Evolutionary conservation across 306 rosid species (phyloP).

Genomic region (Castanospermum australe): DNA sequence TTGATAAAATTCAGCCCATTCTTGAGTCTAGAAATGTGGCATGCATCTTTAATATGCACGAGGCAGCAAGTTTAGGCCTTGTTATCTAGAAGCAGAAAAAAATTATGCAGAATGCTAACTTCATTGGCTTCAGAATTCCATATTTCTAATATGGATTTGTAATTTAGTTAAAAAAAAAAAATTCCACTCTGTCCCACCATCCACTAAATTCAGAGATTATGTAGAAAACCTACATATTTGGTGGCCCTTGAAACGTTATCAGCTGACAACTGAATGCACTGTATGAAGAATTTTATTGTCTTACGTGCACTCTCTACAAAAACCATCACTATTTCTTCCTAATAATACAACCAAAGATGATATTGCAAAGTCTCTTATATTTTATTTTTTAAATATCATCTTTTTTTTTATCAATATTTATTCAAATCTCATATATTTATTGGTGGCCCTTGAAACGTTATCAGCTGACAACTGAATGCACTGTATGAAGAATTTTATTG

Average conservation of each 20-base stretch:
- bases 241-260: not conserved
- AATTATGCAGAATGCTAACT: not conserved
- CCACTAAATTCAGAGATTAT: not conserved
- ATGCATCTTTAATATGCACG: not conserved
- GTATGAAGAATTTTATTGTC: constrained; percentile 8
- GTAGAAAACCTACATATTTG: not conserved
- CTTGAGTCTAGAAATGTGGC: not conserved
- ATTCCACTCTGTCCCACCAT: not conserved
- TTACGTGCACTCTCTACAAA: not conserved
- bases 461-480: constrained; percentile 9
- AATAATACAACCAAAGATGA: not conserved
- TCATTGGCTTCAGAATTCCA: not conserved
- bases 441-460: not conserved
- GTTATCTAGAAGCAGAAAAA: not conserved
- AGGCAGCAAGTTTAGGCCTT: not conserved
- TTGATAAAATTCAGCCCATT: not conserved
- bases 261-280: constrained; percentile 5
- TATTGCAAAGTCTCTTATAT: not conserved
- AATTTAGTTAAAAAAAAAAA: not conserved
- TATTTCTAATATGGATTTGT: not conserved
- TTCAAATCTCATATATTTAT: not conserved
- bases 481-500: constrained; percentile 9
- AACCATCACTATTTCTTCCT: not conserved
- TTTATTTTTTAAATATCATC: not conserved
- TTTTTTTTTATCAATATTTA: constrained; percentile 1